Base-by-base conservation (phyloP, 2,329 filamentous ascomycete species). In the Aureobasidium sp. region DNA sequence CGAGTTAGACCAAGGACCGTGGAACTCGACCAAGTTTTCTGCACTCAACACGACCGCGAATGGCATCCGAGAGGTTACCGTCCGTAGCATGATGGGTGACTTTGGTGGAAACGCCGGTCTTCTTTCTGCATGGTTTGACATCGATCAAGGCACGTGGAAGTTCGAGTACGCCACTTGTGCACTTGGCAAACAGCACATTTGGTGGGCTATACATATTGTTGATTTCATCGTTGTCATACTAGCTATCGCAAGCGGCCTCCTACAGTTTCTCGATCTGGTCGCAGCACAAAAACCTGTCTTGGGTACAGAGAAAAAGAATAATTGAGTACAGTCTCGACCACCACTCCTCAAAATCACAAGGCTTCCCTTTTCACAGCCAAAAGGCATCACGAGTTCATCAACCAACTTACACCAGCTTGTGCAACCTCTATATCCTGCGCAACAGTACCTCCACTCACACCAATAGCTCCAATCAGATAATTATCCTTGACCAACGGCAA, bases 41-140 rank as follows among this genome's bases (percentile, higher is more conserved):
- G 31, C n/a, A 9, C 12, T 12, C 7, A 52, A 39, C 14, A 31
- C 36, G 14, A 44, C 44, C 17, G 11, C 17, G 56, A 29, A 88
- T 0, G 88, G 88, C 0, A 79, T 97, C 6, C 82, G 93, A 31
- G 94, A 99, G 75, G 85, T 97, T 66, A 99, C 94, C 0, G 89
- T 99, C 2, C 86, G 92, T 63, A 96, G 91, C 74, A 97, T 99
- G 91, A 99, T 99, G 94, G 94, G 94, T 62, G 89, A 90, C 62
- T 99, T 89, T 74, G 87, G 86, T n/a, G 94, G 94, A 22, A 94
- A 97, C 72, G 91, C 91, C 0, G 94, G 91, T 0, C 79, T 99
- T 45, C 76, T 99, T 44, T 94, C 89, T 65, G 82, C 89, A 0
- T 99, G 93, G 93, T 97, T 93, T 71, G 90, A 97, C 72, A 11